Evolutionary conservation across 2,329 filamentous ascomycete genomes (phyloP).

Genomic region (Ophiostoma sp.): DNA sequence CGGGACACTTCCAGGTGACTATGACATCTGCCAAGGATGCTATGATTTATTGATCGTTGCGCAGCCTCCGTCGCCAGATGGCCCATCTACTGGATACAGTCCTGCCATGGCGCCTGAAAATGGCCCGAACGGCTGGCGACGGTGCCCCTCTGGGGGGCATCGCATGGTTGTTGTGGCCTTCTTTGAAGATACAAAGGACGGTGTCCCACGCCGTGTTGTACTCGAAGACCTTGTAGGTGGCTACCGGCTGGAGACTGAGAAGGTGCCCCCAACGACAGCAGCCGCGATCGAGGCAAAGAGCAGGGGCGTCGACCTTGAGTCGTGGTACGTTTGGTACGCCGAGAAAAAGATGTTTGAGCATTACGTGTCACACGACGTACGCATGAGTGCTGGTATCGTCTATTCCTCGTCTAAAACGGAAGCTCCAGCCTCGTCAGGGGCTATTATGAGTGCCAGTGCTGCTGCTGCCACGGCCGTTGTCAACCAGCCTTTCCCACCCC

Average conservation of each 20-base stretch:
- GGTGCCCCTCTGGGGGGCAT: slow-evolving; percentile 67
- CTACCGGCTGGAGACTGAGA: slow-evolving; percentile 57
- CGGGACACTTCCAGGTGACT: slow-evolving; percentile 60
- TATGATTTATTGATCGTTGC: slow-evolving; percentile 52
- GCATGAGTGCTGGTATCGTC: slow-evolving; percentile 32
- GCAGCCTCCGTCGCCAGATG: slow-evolving; percentile 12
- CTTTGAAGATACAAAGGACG: slow-evolving; percentile 49
- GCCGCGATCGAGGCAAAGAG: slow-evolving; percentile 15
- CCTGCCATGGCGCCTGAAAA: slow-evolving; percentile 65
- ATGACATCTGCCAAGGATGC: slow-evolving; percentile 76
- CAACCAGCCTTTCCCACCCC: slow-evolving; percentile 56
- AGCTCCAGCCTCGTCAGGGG: background rate
- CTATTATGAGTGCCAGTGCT: slow-evolving; percentile 20
- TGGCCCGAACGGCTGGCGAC: slow-evolving; percentile 73
- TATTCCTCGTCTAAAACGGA: background rate
- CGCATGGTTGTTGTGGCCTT: slow-evolving; percentile 80
- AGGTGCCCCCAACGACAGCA: slow-evolving; percentile 33
- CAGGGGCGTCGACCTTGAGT: slow-evolving; percentile 14
- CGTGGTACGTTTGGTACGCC: slow-evolving; percentile 31
- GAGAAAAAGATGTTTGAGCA: slow-evolving; percentile 39
- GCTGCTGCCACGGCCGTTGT: slow-evolving; percentile 30
- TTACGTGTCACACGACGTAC: slow-evolving; percentile 49
- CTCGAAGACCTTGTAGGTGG: slow-evolving; percentile 74
- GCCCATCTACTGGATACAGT: slow-evolving; percentile 25
- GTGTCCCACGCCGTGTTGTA: slow-evolving; percentile 62